Evolutionary conservation across 257 asterid genomes (phyloP).

Genomic region (Solanum pimpinellifolium): DNA sequence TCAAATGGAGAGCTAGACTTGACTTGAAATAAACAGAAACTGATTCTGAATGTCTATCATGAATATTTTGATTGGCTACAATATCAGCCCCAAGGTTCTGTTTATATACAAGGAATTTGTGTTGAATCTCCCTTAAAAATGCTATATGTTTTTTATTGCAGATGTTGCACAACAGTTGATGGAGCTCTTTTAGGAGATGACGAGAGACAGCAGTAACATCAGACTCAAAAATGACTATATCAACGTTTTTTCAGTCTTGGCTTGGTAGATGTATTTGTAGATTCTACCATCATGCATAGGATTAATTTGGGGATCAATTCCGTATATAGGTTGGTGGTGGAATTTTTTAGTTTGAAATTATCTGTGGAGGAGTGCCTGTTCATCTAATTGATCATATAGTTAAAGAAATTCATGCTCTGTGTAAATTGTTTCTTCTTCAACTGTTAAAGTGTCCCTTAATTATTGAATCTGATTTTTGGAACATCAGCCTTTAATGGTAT

Average conservation of each 20-base stretch:
- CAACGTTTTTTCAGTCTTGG: not conserved
- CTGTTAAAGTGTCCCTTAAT: not conserved
- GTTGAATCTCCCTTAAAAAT: not conserved
- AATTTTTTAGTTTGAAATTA: not conserved
- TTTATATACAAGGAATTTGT: not conserved
- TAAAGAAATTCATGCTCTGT: not conserved
- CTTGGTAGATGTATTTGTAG: slow-evolving; percentile 1
- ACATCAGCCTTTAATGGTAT: not conserved
- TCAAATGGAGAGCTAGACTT: not conserved
- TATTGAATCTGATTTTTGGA: not conserved
- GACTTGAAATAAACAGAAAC: not conserved
- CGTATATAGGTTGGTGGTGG: not conserved
- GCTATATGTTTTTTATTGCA: slow-evolving; percentile 7
- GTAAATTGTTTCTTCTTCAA: not conserved
- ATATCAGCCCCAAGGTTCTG: not conserved
- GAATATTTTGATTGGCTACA: not conserved
- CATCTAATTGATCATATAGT: not conserved
- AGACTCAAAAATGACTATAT: not conserved
- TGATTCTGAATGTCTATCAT: not conserved
- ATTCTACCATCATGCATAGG: not conserved
- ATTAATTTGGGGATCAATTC: not conserved
- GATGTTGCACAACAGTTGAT: slow-evolving; percentile 76
- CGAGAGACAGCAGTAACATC: not conserved
- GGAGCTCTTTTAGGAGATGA: slow-evolving; percentile 54
- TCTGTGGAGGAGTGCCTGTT: not conserved